Percentiles rank a stretch among this genome's conserved stretches.
Conservation (phyloP, 1,284 basidiomycete genomes). For the Pisolithus thermaeus region DNA sequence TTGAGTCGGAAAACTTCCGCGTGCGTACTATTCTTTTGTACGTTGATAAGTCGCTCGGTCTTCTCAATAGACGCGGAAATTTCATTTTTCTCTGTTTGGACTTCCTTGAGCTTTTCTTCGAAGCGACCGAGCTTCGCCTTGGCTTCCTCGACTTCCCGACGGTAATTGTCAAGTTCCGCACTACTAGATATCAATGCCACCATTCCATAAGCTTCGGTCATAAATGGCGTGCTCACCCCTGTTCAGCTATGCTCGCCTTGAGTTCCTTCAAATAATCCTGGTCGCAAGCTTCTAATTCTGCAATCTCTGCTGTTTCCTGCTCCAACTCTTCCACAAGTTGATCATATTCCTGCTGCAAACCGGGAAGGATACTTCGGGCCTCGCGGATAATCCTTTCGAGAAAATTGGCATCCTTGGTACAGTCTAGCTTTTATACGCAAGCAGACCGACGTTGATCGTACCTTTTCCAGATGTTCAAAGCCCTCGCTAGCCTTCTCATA, state of each 20-base stretch:
- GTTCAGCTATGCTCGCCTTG: conserved; percentile 81
- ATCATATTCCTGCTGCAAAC: conserved; percentile 64
- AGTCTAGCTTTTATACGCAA: conserved; percentile 13
- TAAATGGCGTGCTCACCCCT: conserved; percentile 50
- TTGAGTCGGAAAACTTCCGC: conserved; percentile 72
- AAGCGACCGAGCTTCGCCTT: conserved; percentile 65
- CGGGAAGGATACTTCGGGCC: conserved; percentile 56
- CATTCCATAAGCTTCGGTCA: not conserved
- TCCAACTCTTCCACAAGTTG: conserved; percentile 68
- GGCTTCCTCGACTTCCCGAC: conserved; percentile 64
- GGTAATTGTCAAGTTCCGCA: conserved; percentile 64
- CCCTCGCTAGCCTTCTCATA: conserved; percentile 62
- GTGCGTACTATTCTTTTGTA: conserved; percentile 72
- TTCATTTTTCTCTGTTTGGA: conserved; percentile 57
- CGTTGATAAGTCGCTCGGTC: conserved; percentile 58
- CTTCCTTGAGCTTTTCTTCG: conserved; percentile 54
- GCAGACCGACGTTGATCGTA: conserved; percentile 30
- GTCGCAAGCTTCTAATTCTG: conserved; percentile 79
- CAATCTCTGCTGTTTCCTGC: conserved; percentile 68
- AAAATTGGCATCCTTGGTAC: conserved; percentile 61
- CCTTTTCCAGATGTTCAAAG: conserved; percentile 61
- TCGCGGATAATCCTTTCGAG: conserved; percentile 60
- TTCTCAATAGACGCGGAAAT: conserved; percentile 54
- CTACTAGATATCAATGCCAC: conserved; percentile 31
- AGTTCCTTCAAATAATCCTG: conserved; percentile 79